phyloP scores from a whole-genome alignment of 768 basidiomycete genomes.

The Mycena belliarum region DNA sequence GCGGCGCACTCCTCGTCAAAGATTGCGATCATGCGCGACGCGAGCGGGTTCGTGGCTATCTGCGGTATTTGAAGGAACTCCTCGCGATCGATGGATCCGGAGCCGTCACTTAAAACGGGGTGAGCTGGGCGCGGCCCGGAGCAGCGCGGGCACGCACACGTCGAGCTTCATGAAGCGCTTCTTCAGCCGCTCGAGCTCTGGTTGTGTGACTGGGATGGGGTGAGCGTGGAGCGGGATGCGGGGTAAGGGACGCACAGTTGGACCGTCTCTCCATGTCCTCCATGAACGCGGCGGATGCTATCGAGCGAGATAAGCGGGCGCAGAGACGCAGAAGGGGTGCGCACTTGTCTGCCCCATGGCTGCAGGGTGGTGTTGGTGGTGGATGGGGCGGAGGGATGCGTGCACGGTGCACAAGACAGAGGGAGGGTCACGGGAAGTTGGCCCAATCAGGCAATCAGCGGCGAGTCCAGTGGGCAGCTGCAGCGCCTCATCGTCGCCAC shows the following conservation, averaged over 20 bases:
- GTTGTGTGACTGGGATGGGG: conserved; percentile 76
- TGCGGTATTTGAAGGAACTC: conserved; percentile 99
- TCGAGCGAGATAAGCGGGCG: conserved; percentile 4
- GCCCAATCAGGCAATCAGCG: background rate
- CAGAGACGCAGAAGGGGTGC: conserved; percentile 28
- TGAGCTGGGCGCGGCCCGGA: background rate
- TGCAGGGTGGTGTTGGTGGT: background rate
- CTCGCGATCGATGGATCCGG: conserved; percentile 96
- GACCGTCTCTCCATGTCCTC: conserved; percentile 97
- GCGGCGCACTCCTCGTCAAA: conserved; percentile 95
- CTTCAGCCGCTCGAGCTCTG: conserved; percentile 93
- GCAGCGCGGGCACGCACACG: conserved; percentile 49
- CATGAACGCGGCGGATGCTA: conserved; percentile 88
- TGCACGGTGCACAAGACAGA: conserved; percentile 11
- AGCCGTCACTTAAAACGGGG: conserved; percentile 70
- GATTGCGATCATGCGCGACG: conserved; percentile 97
- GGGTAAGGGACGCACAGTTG: conserved; percentile 75
- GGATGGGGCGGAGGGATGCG: background rate
- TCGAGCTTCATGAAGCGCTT: conserved; percentile 99
- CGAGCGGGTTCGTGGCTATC: conserved; percentile 96
- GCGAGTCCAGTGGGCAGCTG: no score
- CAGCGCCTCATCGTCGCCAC: conserved; percentile 11
- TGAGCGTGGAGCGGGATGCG: background rate
- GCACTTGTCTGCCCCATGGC: conserved; percentile 85
- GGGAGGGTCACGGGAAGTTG: conserved; percentile 1